These are phyloP conservation scores for Teunomyces stri DNA, from an alignment of 805 yeast genomes.

Conservation along the genomic window DNA sequence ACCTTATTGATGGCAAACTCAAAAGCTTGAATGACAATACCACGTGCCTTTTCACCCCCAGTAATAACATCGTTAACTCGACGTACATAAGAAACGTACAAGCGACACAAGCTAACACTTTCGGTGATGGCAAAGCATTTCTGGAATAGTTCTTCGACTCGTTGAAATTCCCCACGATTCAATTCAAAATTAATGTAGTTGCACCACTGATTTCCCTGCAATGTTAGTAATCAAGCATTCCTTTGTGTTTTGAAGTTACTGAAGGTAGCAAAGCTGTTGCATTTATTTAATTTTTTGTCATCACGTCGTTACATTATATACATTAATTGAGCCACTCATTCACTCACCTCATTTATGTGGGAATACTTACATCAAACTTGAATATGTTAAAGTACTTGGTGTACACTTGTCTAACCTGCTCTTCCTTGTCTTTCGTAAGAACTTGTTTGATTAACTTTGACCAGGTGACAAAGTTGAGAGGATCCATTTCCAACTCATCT, in stretches of 20 bases:
- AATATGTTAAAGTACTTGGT: slow-evolving; percentile 61
- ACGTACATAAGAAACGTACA: slow-evolving; percentile 77
- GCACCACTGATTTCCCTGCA: slow-evolving; percentile 58
- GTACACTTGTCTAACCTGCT: slow-evolving; percentile 55
- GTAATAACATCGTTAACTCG: slow-evolving; percentile 66
- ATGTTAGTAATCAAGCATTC: slow-evolving; percentile 18
- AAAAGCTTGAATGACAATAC: slow-evolving; percentile 73
- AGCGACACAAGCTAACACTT: slow-evolving; percentile 68
- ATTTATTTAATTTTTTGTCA: neutral
- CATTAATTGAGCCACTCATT: neutral
- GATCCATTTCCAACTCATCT: slow-evolving; percentile 51
- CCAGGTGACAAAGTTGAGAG: slow-evolving; percentile 58
- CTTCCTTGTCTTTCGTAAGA: slow-evolving; percentile 52
- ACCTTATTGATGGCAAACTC: slow-evolving; percentile 77
- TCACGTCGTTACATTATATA: neutral
- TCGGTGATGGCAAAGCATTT: slow-evolving; percentile 60
- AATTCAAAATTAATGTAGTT: slow-evolving; percentile 65
- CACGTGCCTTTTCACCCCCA: slow-evolving; percentile 79
- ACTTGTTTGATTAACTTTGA: slow-evolving; percentile 50
- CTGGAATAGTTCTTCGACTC: slow-evolving; percentile 64
- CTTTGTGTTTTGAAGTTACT: neutral
- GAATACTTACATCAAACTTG: slow-evolving; percentile 53
- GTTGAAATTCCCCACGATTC: slow-evolving; percentile 58
- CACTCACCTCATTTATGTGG: neutral
- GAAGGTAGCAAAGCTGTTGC: neutral